A percentile compares a stretch with the other conserved stretches of the same genome.
These are phyloP conservation scores for Triticum turgidum DNA, from an alignment of 176 grass and related monocot genomes.

Conservation along the genomic window DNA sequence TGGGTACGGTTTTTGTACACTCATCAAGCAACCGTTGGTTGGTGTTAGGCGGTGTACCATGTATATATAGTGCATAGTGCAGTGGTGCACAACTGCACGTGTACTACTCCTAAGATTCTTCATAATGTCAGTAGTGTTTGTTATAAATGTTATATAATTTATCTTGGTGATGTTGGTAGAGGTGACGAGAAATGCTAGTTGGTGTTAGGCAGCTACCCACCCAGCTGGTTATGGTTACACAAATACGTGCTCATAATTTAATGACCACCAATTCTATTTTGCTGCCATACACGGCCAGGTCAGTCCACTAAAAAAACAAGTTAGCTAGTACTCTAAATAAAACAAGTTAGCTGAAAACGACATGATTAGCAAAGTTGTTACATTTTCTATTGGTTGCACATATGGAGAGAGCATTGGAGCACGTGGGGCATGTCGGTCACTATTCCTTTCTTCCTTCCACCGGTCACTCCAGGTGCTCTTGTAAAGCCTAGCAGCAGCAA, in stretches of 20 bases:
- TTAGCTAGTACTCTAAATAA: too few species aligned
- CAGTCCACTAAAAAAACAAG: not conserved
- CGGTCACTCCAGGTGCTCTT: not conserved
- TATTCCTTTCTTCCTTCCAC: not conserved
- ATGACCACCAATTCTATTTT: too few species aligned
- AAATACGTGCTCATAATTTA: too few species aligned
- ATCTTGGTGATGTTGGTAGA: not conserved
- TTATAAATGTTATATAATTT: not conserved
- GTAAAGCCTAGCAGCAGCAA: not conserved
- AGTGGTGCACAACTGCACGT: not conserved
- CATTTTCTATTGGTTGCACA: not conserved
- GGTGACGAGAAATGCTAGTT: not conserved
- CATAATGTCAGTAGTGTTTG: not conserved
- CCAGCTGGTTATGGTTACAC: too few species aligned
- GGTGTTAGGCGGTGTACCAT: not conserved
- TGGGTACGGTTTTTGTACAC: too few species aligned
- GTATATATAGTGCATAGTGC: not conserved
- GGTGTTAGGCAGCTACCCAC: not conserved
- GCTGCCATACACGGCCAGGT: not conserved
- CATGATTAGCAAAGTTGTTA: not conserved
- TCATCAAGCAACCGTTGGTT: not conserved
- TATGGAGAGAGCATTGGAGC: not conserved
- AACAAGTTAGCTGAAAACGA: not conserved
- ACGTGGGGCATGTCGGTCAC: not conserved
- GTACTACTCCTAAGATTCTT: conserved; percentile 18